phyloP scores from a whole-genome alignment of 2,329 filamentous ascomycete species.

The Cordyceps javanica region DNA sequence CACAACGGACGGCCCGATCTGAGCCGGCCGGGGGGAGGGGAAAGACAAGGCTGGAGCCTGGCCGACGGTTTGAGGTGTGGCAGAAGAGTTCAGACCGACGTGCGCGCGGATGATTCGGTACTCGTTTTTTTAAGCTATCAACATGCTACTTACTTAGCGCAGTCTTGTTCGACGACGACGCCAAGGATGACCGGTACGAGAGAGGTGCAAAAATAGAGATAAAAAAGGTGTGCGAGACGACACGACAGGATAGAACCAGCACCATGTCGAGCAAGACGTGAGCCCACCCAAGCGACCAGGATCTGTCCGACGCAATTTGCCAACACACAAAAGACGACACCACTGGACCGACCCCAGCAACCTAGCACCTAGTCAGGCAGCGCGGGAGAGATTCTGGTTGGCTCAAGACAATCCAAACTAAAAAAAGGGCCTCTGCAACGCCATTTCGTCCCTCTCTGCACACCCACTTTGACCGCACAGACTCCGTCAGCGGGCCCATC shows the following conservation, averaged over 20 bases:
- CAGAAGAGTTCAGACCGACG: not conserved
- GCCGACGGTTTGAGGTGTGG: not conserved
- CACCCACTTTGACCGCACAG: conserved; percentile 9
- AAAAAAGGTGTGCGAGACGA: not conserved
- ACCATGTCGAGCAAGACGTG: not conserved
- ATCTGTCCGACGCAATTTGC: conserved; percentile 3
- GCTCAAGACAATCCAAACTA: conserved; percentile 3
- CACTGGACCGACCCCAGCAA: not conserved
- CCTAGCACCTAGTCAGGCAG: not conserved
- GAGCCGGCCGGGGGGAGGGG: too few species aligned
- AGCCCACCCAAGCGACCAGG: not conserved
- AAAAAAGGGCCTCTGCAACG: not conserved
- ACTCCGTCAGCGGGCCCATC: conserved; percentile 14
- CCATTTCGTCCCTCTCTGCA: conserved; percentile 5
- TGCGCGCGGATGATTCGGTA: not conserved
- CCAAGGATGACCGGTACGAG: not conserved
- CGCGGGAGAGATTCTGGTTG: not conserved
- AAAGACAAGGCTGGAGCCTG: not conserved
- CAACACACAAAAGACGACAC: not conserved
- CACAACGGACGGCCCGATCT: not conserved
- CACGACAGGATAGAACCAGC: not conserved
- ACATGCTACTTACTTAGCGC: not conserved
- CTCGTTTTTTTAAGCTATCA: not conserved
- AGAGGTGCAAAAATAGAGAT: not conserved
- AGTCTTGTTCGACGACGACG: not conserved